Evolutionary conservation across 805 yeast species (phyloP).

Genomic region (Saccharomyces eubayanus): DNA sequence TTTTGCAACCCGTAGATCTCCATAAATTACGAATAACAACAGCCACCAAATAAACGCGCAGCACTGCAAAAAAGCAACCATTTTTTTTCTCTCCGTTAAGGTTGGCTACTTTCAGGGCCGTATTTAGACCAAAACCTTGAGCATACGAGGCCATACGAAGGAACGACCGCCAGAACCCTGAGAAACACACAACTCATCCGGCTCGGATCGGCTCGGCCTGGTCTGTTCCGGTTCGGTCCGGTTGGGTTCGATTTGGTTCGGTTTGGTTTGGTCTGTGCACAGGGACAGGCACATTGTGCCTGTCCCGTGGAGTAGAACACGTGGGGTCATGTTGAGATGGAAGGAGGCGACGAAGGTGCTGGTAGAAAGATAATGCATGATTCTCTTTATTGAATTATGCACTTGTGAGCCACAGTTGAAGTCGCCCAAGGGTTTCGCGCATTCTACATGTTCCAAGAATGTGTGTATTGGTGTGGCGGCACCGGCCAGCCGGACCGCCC

Average conservation of each 20-base stretch:
- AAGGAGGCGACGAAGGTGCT: conserved; percentile 1
- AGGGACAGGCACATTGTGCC: no score
- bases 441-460: background rate
- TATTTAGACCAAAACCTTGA: background rate
- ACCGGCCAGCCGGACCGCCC: background rate
- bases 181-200: background rate
- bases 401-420: no score
- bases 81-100: background rate
- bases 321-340: no score
- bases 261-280: no score
- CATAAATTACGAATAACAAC: background rate
- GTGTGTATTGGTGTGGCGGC: background rate
- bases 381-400: no score
- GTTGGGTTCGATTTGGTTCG: no score
- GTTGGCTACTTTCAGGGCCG: background rate
- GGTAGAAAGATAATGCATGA: background rate
- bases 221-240: no score
- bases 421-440: no score
- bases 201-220: no score
- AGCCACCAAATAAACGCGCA: background rate
- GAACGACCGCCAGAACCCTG: background rate
- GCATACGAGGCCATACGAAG: background rate
- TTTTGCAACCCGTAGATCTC: background rate
- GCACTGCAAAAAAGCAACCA: background rate
- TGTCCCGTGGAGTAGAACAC: no score